Evolutionary conservation across 345 rosid species (phyloP), one percentile per base, ranked within the genome.

Genomic region (Aquilaria yunnanensis): DNA sequence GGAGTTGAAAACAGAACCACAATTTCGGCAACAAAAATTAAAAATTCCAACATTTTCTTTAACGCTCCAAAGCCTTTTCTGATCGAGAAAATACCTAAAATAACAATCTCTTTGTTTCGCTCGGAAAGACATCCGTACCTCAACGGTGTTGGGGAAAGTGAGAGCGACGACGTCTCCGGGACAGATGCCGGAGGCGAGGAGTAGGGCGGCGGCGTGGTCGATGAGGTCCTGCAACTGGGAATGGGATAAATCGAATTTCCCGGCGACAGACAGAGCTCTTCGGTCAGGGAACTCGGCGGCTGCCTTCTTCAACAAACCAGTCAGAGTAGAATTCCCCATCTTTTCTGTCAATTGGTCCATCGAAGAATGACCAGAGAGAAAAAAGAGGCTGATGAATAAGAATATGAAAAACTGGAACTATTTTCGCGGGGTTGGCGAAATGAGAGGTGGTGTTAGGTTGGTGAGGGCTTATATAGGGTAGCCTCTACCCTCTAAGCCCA

Each of bases 101-200:
- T 23, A 54, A 3, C 33, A 54, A 54, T 23, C 32, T 10, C 11
- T 6, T 29, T 54, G 5, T 16, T 54, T 37, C 43, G 43, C 43
- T 37, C 7, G 57, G 9, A 60, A 47, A 11, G 4, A 31, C 4
- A 9, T 23, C 16, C 48, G 0, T 59, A 88, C 96, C 94, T 92
- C 98, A 32, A 89, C 82, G 34, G 80, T 66, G 69, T 86, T 86
- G 32, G 83, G 82, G 66, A 86, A 86, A 46, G 86, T 76, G 70
- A 86, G 85, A 37, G 92, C 89, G 56, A 86, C 85, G 54, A 78
- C 89, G 57, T 81, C 83, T 6, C 89, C 86, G 13, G 82, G 75
- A 14, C 41, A 8, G 65, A 86, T 67, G 12, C 88, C 92, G 62
- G 74, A 29, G 53, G 82, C 77, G 58, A 74, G 33, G 29, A 86